phyloP scores from a whole-genome alignment of 331 rosid species.

The Rhamnella rubrinervis region DNA sequence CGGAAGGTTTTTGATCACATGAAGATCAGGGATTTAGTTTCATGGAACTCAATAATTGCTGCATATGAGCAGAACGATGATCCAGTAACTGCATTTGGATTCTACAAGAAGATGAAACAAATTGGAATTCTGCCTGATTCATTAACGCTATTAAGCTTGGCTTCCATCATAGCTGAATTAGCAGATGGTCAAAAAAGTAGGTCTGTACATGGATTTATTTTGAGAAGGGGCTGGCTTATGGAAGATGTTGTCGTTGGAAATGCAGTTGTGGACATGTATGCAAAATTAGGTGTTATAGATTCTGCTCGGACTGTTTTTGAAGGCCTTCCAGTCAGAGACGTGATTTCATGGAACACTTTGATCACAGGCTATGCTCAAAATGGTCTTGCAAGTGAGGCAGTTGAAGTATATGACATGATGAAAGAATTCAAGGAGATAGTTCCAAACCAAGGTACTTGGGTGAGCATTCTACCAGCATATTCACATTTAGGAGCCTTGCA shows the following conservation, averaged over 20 bases:
- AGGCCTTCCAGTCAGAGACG: constrained; percentile 38
- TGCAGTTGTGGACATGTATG: constrained; percentile 54
- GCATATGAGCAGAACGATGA: constrained; percentile 46
- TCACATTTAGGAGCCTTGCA: constrained; percentile 44
- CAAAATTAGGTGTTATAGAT: constrained; percentile 41
- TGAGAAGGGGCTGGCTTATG: constrained; percentile 39
- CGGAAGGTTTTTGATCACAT: constrained; percentile 34
- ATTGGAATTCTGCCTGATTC: constrained; percentile 30
- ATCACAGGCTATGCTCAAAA: constrained; percentile 52
- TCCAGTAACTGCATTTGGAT: constrained; percentile 33
- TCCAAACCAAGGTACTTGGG: constrained; percentile 53
- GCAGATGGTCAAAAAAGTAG: constrained; percentile 27
- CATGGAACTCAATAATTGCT: constrained; percentile 50
- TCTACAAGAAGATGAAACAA: constrained; percentile 30
- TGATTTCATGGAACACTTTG: constrained; percentile 46
- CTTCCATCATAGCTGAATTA: constrained; percentile 42
- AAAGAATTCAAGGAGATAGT: constrained; percentile 23
- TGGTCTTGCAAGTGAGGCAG: constrained; percentile 47
- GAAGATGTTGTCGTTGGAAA: constrained; percentile 39
- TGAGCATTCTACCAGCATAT: constrained; percentile 44
- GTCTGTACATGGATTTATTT: constrained; percentile 41
- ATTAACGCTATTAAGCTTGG: constrained; percentile 45
- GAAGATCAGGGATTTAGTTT: constrained; percentile 42
- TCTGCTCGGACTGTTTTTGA: constrained; percentile 35
- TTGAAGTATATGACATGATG: constrained; percentile 36